phyloP scores from a whole-genome alignment of 2,329 filamentous ascomycete species.

The Apiospora marii region DNA sequence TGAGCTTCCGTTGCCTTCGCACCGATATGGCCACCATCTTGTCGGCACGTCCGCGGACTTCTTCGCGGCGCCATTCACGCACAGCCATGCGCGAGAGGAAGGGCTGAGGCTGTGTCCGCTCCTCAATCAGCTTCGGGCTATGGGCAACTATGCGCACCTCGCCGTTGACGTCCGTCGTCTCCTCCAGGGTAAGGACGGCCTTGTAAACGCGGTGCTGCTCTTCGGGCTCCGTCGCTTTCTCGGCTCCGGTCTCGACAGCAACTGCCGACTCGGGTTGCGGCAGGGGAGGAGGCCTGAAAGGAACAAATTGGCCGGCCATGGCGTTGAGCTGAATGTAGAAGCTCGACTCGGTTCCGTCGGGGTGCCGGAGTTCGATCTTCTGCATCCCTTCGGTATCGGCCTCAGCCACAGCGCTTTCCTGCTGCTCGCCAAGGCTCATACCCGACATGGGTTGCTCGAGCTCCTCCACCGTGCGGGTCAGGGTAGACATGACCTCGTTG shows the following conservation, averaged over 20 bases:
- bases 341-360: slow-evolving; percentile 64
- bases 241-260: slow-evolving; percentile 47
- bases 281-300: slow-evolving; percentile 85
- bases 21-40: slow-evolving; percentile 87
- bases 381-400: slow-evolving; percentile 50
- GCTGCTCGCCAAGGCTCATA: slow-evolving; percentile 54
- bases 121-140: slow-evolving; percentile 64
- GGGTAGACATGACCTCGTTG: slow-evolving; percentile 71
- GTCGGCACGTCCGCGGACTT: slow-evolving; percentile 55
- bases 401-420: slow-evolving; percentile 27
- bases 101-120: slow-evolving; percentile 52
- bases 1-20: slow-evolving; percentile 88
- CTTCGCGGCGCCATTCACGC: slow-evolving; percentile 68
- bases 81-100: slow-evolving; percentile 77
- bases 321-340: slow-evolving; percentile 73
- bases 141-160: slow-evolving; percentile 68
- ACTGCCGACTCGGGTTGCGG: slow-evolving; percentile 66
- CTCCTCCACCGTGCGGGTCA: slow-evolving; percentile 66
- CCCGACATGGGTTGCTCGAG: slow-evolving; percentile 66
- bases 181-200: slow-evolving; percentile 72
- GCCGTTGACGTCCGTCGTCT: slow-evolving; percentile 66
- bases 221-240: slow-evolving; percentile 43
- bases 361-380: slow-evolving; percentile 61
- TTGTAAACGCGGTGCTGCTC: slow-evolving; percentile 66
- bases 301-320: slow-evolving; percentile 74